phyloP scores from a whole-genome alignment of 192 early-diverging fungal species.

The Backusella westeae region DNA sequence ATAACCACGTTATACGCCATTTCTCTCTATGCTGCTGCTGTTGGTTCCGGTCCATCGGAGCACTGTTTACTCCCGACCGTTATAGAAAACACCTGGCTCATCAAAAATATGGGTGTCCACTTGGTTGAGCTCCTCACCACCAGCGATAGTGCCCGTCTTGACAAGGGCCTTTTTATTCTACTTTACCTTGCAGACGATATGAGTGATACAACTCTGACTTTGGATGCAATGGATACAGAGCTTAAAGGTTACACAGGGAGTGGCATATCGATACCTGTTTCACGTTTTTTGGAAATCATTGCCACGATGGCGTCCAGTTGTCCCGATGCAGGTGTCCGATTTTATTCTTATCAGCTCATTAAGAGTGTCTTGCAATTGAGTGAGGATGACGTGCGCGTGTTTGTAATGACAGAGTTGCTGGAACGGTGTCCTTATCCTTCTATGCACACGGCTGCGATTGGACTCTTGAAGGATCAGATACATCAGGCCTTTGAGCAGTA shows the following conservation, averaged over 20 bases:
- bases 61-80: not conserved
- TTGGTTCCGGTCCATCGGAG: not conserved
- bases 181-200: constrained; percentile 17
- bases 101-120: not conserved
- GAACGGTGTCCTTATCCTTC: constrained; percentile 44
- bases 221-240: constrained; percentile 4
- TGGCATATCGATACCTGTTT: not conserved
- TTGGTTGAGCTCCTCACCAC: not conserved
- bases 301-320: constrained; percentile 43
- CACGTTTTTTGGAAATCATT: constrained; percentile 24
- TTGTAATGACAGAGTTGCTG: constrained; percentile 38
- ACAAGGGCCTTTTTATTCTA: constrained; percentile 7
- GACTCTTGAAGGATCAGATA: constrained; percentile 43
- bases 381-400: constrained; percentile 41
- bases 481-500: constrained; percentile 28
- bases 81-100: not conserved
- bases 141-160: not conserved
- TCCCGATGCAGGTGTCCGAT: constrained; percentile 36
- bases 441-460: constrained; percentile 46
- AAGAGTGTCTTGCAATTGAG: constrained; percentile 33
- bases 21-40: not conserved
- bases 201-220: constrained; percentile 1
- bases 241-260: constrained; percentile 4
- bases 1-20: constrained; percentile 5
- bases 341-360: constrained; percentile 38